Percentiles rank a stretch among this genome's conserved stretches.
phyloP scores from a whole-genome alignment of 768 basidiomycete species.

The Fibroporia radiculosa region DNA sequence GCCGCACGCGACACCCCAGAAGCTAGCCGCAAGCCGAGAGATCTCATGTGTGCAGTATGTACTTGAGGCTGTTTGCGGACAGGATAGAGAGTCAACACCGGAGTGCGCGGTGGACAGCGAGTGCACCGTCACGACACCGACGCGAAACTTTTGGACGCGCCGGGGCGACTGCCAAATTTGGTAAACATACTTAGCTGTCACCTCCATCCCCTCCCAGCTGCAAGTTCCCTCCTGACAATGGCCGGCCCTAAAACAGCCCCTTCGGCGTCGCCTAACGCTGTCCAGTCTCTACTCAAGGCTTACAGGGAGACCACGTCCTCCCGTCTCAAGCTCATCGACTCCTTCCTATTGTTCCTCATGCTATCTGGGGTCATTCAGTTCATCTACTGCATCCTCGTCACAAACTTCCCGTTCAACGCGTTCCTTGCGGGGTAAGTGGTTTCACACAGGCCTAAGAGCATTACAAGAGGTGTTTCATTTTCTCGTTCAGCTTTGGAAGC shows the following conservation, averaged over 20 bases:
- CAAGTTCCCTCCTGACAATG: conserved; percentile 23
- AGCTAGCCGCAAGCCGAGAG: conserved; percentile 11
- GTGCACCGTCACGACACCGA: conserved; percentile 3
- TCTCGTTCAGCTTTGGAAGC: conserved; percentile 76
- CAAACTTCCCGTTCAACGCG: conserved; percentile 95
- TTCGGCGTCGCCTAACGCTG: conserved; percentile 23
- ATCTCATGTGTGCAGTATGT: conserved; percentile 13
- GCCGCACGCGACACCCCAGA: conserved; percentile 9
- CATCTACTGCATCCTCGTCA: conserved; percentile 83
- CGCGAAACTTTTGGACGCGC: conserved; percentile 16
- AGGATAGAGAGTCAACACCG: no score
- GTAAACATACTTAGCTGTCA: neutral
- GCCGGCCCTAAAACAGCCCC: conserved; percentile 26
- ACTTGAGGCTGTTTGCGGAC: no score
- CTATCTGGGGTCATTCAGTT: conserved; percentile 88
- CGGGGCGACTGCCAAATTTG: conserved; percentile 8
- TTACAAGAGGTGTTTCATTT: no score
- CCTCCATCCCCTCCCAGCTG: conserved; percentile 18
- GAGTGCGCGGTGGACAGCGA: no score
- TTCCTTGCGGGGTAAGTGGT: conserved; percentile 84
- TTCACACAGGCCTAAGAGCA: no score
- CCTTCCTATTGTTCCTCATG: conserved; percentile 88
- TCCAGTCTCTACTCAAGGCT: conserved; percentile 61
- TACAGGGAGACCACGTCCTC: conserved; percentile 74
- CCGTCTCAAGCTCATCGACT: conserved; percentile 89